A percentile compares a stretch with the other conserved stretches of the same genome.
These are phyloP conservation scores for Diphasiastrum complanatum DNA, from an alignment of 83 land plant species.

Conservation along the genomic window DNA sequence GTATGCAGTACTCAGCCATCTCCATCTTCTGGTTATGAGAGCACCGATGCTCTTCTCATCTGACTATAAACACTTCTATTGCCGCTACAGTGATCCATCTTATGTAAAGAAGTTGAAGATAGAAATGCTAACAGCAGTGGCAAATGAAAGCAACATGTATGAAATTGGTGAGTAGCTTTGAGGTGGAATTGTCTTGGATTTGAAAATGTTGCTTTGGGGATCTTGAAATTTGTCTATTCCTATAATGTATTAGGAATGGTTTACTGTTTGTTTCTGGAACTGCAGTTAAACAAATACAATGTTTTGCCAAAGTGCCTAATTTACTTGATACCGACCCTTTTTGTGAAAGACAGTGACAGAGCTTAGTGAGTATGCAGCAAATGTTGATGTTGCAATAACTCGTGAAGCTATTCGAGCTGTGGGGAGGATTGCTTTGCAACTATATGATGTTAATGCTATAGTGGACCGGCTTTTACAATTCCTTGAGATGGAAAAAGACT, in stretches of 20 bases:
- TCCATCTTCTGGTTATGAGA: conserved; percentile 91
- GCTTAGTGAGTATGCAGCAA: conserved; percentile 95
- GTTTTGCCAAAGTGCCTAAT: neutral
- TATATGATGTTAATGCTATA: conserved; percentile 98
- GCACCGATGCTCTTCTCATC: conserved; percentile 92
- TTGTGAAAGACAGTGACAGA: conserved; percentile 70
- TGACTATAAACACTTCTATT: conserved; percentile 96
- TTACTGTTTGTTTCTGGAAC: neutral
- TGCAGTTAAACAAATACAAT: neutral
- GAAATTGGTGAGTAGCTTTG: conserved; percentile 68
- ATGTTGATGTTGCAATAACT: conserved; percentile 91
- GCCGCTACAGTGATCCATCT: conserved; percentile 95
- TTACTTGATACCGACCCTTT: conserved; percentile 4
- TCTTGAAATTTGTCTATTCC: neutral
- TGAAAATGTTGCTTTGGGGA: neutral
- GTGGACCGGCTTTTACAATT: conserved; percentile 97
- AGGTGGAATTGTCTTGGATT: conserved; percentile 2
- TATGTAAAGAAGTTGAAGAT: conserved; percentile 95
- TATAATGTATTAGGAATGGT: neutral
- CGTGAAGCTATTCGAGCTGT: conserved; percentile 97
- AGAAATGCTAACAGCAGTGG: conserved; percentile 99
- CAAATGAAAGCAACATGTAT: conserved; percentile 95
- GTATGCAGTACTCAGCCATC: conserved; percentile 90
- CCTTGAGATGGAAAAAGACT: conserved; percentile 98
- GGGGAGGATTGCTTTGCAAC: conserved; percentile 96